Evolutionary conservation across 805 yeast species (phyloP), one percentile per base, ranked within the genome.

Genomic region (Myxozyma lipomycoides): DNA sequence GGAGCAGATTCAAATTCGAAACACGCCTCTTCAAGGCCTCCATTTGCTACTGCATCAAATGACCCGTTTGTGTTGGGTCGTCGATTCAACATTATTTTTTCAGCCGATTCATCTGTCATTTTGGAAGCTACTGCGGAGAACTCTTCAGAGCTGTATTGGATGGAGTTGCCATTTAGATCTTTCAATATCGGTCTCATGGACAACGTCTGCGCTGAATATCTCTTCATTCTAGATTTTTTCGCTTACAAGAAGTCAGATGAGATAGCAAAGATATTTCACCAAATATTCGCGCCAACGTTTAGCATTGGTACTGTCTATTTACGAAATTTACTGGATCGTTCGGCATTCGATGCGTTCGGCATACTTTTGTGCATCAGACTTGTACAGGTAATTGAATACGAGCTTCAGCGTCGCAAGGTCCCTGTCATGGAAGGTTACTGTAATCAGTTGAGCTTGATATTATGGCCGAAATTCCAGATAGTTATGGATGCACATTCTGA

Each of bases 391-490:
- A 67, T 86, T 48, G 84, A 79, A 54, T 76, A 77, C 48, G 83
- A 80, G 56, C 69, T 85, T 22, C 90, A 85, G 62, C 83, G 78
- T 55, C 75, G 86, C 51, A 78, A 77, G 49, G 79, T 84, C 1
- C 90, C 95, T 0, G 81, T 81, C 3, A 70, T 82, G 65, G 87
- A 83, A 55, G 85, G 80, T 52, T 86, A 84, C 64, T 73, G 84
- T 56, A 81, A 84, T 59, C 72, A 78, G 15, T 80, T 84, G 55
- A 67, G 82, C 54, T 77, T 87, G 45, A 66, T 77, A 2, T 69
- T 91, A 40, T 93, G 98, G 98, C 96, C 97, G 0, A 80, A 78
- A 51, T 85, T 90, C 62, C 90, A 89, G 61, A 75, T 73, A 41
- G 72, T 87, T 30, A 76, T 90, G 38, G 96, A 89, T 64, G 69